These are phyloP conservation scores for Talaromyces funiculosus DNA, from an alignment of 2,329 filamentous ascomycete species.

Conservation along the genomic window DNA sequence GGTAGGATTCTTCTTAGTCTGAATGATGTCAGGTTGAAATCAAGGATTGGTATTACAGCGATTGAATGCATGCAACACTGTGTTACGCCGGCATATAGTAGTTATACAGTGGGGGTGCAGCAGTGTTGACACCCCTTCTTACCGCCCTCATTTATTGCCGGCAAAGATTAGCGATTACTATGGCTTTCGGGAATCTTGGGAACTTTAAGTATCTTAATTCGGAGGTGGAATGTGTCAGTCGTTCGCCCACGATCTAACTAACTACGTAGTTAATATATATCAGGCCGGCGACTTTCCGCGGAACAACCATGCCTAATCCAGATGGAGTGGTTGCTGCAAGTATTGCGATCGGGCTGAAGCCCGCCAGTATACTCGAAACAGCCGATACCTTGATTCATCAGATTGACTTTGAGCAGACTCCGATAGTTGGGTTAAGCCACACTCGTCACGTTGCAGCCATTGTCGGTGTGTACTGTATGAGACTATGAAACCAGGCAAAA, in stretches of 20 bases:
- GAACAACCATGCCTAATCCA: background rate
- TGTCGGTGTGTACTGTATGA: background rate
- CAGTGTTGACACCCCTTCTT: too few species aligned
- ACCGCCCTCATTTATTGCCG: too few species aligned
- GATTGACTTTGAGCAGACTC: background rate
- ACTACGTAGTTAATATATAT: too few species aligned
- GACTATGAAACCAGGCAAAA: background rate
- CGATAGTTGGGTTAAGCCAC: background rate
- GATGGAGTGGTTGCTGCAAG: background rate
- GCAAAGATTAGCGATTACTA: too few species aligned
- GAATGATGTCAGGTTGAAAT: background rate
- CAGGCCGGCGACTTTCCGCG: background rate
- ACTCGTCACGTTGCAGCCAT: background rate
- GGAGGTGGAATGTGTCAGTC: background rate
- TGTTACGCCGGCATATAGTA: background rate
- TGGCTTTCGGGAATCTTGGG: too few species aligned
- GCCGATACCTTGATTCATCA: background rate
- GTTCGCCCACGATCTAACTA: too few species aligned
- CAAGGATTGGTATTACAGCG: background rate
- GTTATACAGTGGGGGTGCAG: too few species aligned
- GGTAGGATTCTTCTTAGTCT: background rate
- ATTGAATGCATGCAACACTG: background rate
- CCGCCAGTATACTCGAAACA: background rate
- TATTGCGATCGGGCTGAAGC: background rate
- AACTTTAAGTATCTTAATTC: too few species aligned